Base-by-base conservation (phyloP, 345 rosid genomes). In the Melaleuca quinquenervia region DNA sequence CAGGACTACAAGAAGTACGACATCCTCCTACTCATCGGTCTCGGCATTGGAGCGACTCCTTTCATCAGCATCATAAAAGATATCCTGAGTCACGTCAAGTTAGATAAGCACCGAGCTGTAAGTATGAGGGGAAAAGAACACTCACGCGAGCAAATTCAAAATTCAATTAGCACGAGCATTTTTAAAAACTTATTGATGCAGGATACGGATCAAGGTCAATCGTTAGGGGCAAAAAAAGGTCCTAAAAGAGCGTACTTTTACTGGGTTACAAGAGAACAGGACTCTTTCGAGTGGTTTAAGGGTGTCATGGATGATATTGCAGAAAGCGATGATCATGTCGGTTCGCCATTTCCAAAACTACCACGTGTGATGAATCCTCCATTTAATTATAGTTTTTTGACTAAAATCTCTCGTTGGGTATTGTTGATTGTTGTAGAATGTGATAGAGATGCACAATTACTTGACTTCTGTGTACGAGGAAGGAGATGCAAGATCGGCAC, bases 221-320 rank as follows among this genome's bases (percentile, higher is more conserved):
- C 45, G 6, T 24, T 45, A 18, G 64, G 26, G 55, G 27, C 49
- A 29, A 82, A 29, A 18, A 85, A 85, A 52, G 74, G 89, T 8
- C 87, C 99, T 8, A 94, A 91, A 86, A 92, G 99, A 90, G 99
- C 99, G 3, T 96, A 97, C 75, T 97, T 97, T 85, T 96, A 94
- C 85, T 97, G 99, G 99, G 99, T 97, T 4, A 97, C 99, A 36
- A 93, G 99, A 87, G 99, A 97, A 87, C 99, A 97, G 90, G 90
- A 91, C 87, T 96, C 99, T 26, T 97, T 96, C 75, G 99, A 97
- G 84, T 97, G 99, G 99, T 97, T 97, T 74, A 96, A 97, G 87
- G 98, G 98, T 86, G 99, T 97, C 82, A 95, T 96, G 99, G 97
- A 97, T 89, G 99, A 97, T 51, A 90, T 97, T 78, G 99, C 97